phyloP scores from a whole-genome alignment of 2,329 filamentous ascomycete genomes.

The Juglanconis oblonga region DNA sequence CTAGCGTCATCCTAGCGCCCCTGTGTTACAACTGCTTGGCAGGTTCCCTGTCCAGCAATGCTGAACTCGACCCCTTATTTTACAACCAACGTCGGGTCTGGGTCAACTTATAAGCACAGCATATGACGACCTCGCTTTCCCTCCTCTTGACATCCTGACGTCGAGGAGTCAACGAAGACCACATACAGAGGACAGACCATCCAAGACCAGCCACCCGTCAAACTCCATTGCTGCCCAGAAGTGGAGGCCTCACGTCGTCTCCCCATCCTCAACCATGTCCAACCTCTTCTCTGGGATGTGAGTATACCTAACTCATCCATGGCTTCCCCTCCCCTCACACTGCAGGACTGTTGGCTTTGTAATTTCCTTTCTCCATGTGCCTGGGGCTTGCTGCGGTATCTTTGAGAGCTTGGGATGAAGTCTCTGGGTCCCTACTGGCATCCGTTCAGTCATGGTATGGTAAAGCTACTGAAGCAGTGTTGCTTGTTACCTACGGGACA shows the following conservation, averaged over 20 bases:
- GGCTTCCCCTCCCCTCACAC: background rate
- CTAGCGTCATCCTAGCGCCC: background rate
- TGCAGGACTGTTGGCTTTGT: background rate
- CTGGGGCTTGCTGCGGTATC: background rate
- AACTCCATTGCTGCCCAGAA: background rate
- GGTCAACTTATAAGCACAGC: constrained; percentile 3
- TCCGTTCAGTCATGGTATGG: background rate
- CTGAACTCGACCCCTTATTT: constrained; percentile 6
- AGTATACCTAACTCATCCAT: constrained; percentile 31
- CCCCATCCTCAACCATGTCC: constrained; percentile 42
- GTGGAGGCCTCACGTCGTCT: background rate
- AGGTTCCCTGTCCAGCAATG: background rate
- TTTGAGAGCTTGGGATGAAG: background rate
- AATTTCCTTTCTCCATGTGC: background rate
- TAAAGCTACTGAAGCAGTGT: background rate
- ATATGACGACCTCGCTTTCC: background rate
- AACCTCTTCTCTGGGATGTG: constrained; percentile 63
- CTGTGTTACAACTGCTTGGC: constrained; percentile 2
- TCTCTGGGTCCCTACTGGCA: background rate
- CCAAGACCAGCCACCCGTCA: background rate
- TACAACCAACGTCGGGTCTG: background rate
- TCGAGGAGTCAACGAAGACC: background rate
- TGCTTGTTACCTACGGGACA: background rate
- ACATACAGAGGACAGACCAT: background rate
- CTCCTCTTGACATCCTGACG: background rate